Evolutionary conservation across 2,329 filamentous ascomycete genomes (phyloP).

Genomic region (Teratosphaeria destructans): DNA sequence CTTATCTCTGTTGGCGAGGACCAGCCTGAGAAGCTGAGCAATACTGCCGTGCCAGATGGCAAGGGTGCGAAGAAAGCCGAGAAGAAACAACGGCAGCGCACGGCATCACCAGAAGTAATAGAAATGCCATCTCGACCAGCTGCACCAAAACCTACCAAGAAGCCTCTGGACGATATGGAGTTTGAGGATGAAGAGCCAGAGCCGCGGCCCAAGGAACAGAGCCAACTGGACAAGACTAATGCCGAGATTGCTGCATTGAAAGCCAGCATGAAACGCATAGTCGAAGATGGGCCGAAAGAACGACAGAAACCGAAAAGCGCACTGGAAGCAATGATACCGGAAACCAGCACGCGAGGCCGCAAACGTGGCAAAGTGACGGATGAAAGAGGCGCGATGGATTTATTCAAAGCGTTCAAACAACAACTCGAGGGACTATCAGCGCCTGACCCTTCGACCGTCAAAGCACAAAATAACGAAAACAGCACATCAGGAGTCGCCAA

Average conservation of each 20-base stretch:
- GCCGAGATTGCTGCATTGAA: slow-evolving; percentile 73
- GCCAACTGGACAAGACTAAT: slow-evolving; percentile 49
- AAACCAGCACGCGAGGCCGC: slow-evolving; percentile 58
- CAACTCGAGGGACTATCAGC: slow-evolving; percentile 49
- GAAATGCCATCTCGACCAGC: background rate
- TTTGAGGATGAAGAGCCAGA: slow-evolving; percentile 15
- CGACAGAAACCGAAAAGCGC: slow-evolving; percentile 53
- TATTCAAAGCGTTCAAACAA: slow-evolving; percentile 35
- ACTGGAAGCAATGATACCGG: slow-evolving; percentile 64
- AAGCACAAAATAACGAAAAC: background rate
- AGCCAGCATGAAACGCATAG: slow-evolving; percentile 64
- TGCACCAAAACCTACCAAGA: background rate
- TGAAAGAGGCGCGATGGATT: background rate
- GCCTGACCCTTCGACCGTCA: background rate
- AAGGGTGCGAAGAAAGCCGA: slow-evolving; percentile 8
- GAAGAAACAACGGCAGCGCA: background rate
- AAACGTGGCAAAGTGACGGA: slow-evolving; percentile 49
- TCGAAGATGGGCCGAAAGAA: slow-evolving; percentile 24
- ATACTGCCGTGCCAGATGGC: slow-evolving; percentile 14
- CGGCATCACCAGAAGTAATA: background rate
- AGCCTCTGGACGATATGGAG: background rate
- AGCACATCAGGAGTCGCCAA: background rate
- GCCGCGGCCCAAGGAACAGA: slow-evolving; percentile 6
- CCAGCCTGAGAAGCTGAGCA: slow-evolving; percentile 13
- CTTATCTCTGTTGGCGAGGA: slow-evolving; percentile 46